These are phyloP conservation scores for Paramyrothecium sp. DNA, from an alignment of 2,329 filamentous ascomycete species.

Conservation along the genomic window DNA sequence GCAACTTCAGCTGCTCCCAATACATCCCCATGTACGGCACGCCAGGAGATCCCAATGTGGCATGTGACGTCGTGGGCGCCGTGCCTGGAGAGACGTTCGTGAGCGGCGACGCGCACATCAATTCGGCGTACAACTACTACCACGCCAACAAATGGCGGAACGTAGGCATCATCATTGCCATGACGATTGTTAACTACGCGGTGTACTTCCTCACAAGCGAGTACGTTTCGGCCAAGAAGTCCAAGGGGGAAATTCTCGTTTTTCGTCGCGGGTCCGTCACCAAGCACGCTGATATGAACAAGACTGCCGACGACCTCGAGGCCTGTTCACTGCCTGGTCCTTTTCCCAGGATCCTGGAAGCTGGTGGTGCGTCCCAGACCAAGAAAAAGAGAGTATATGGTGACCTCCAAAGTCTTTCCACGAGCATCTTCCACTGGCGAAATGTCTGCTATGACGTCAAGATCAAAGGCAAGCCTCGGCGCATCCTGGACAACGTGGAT, in stretches of 20 bases:
- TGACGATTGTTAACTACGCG: background rate
- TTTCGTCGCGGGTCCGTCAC: background rate
- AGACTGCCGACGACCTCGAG: too few species aligned
- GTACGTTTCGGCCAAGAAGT: background rate
- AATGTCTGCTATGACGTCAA: conserved; percentile 70
- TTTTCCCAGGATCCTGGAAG: too few species aligned
- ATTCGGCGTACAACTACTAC: background rate
- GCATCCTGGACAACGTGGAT: conserved; percentile 65
- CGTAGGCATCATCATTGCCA: background rate
- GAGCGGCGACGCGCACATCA: background rate
- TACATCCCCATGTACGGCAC: too few species aligned
- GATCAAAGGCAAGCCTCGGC: conserved; percentile 58
- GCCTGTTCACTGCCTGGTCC: too few species aligned
- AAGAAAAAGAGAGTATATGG: too few species aligned
- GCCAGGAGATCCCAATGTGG: background rate
- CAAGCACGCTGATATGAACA: too few species aligned
- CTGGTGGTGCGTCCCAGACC: background rate
- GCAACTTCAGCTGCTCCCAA: too few species aligned
- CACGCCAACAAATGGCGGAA: background rate
- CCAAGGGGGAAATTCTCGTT: background rate
- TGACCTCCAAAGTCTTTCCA: background rate
- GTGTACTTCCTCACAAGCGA: background rate
- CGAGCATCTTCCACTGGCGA: conserved; percentile 64
- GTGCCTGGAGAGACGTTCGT: background rate
- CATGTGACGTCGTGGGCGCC: background rate